A percentile compares a stretch with the other conserved stretches of the same genome.
Evolutionary conservation across 139 green algal genomes (phyloP).

Genomic region (Tetradesmus lagerheimii): DNA sequence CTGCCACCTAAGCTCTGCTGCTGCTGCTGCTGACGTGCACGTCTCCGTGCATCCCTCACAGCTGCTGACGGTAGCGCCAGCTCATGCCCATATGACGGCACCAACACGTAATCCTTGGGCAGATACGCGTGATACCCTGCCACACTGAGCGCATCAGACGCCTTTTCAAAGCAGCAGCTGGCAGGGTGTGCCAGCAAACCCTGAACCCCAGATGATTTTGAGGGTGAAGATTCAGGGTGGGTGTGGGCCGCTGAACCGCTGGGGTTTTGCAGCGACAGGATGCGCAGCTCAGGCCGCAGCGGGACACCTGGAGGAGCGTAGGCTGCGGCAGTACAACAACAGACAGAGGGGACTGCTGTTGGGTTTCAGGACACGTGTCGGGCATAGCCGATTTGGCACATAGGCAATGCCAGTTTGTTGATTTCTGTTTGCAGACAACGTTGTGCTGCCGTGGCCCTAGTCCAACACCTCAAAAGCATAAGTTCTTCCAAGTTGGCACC

Average conservation of each 20-base stretch:
- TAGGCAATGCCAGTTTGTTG: not conserved
- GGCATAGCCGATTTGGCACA: too few species aligned
- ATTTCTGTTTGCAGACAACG: too few species aligned
- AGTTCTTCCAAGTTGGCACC: too few species aligned
- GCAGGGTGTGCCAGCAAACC: not conserved
- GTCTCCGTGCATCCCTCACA: not conserved
- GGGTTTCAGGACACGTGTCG: too few species aligned
- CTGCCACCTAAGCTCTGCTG: not conserved
- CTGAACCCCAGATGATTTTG: not conserved
- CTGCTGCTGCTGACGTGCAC: conserved; percentile 11
- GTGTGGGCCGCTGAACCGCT: not conserved
- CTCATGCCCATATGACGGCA: conserved; percentile 53
- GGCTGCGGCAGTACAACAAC: not conserved
- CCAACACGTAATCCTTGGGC: conserved; percentile 51
- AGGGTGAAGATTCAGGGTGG: not conserved
- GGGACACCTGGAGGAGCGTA: conserved; percentile 10
- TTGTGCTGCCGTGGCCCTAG: too few species aligned
- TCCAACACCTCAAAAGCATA: too few species aligned
- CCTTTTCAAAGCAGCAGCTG: conserved; percentile 35
- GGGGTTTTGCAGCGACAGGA: conserved; percentile 44
- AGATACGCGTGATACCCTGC: conserved; percentile 31
- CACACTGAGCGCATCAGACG: conserved; percentile 48
- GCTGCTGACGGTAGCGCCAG: conserved; percentile 15
- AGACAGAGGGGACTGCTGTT: not conserved
- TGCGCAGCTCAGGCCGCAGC: conserved; percentile 47